Evolutionary conservation across 2,329 filamentous ascomycete species (phyloP).

Genomic region (Arthrinium puccinioides): DNA sequence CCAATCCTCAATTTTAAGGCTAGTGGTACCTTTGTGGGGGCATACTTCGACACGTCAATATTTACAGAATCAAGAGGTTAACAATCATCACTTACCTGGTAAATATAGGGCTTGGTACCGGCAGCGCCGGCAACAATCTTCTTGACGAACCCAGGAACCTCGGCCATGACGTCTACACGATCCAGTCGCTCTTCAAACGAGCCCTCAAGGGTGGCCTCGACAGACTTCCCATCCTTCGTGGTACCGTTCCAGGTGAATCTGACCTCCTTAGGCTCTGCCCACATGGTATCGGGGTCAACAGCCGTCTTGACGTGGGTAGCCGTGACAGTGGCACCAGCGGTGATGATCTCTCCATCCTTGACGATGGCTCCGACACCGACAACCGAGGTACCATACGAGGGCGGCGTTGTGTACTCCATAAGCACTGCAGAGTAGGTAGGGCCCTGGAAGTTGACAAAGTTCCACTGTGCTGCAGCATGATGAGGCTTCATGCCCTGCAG

Average conservation of each 20-base stretch:
- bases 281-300: slow-evolving; percentile 71
- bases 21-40: slow-evolving; percentile 49
- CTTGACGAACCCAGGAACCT: slow-evolving; percentile 94
- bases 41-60: slow-evolving; percentile 49
- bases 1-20: slow-evolving; percentile 79
- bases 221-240: slow-evolving; percentile 65
- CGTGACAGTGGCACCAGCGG: slow-evolving; percentile 58
- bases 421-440: slow-evolving; percentile 79
- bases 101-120: slow-evolving; percentile 95
- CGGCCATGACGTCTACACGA: slow-evolving; percentile 90
- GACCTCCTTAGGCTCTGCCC: slow-evolving; percentile 76
- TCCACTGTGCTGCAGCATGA: slow-evolving; percentile 88
- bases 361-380: slow-evolving; percentile 79
- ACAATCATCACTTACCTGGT: slow-evolving; percentile 59
- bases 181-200: slow-evolving; percentile 64
- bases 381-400: slow-evolving; percentile 79
- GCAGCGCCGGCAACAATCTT: slow-evolving; percentile 80
- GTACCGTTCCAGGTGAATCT: slow-evolving; percentile 75
- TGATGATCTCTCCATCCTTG: slow-evolving; percentile 73
- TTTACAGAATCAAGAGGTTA: neutral
- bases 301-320: slow-evolving; percentile 63
- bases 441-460: slow-evolving; percentile 87
- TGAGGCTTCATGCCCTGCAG: slow-evolving; percentile 99
- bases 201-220: slow-evolving; percentile 64
- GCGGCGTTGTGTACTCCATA: slow-evolving; percentile 94